Percentiles rank a stretch among this genome's conserved stretches.
phyloP scores from a whole-genome alignment of 1,284 basidiomycete genomes.

The Xerocomus minutiporus region DNA sequence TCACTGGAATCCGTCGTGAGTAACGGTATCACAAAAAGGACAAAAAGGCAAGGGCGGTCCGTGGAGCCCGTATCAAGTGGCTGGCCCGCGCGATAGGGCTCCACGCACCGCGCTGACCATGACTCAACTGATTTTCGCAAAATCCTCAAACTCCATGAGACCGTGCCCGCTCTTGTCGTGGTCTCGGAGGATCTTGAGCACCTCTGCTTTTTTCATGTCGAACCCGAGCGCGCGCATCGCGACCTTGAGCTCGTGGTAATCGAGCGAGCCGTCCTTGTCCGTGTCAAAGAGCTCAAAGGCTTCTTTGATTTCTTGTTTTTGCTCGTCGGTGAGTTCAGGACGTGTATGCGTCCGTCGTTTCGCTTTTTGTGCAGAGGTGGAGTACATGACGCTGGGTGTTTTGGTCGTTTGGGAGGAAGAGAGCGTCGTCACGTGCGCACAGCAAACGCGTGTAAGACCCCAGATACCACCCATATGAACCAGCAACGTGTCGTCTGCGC shows the following conservation, averaged over 20 bases:
- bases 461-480: constrained; percentile 10
- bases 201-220: constrained; percentile 97
- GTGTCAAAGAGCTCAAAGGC: constrained; percentile 99
- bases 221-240: constrained; percentile 98
- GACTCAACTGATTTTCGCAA: constrained; percentile 82
- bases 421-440: constrained; percentile 22
- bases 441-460: constrained; percentile 30
- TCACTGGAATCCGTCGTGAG: constrained; percentile 57
- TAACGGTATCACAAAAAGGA: background rate
- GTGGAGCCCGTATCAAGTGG: background rate
- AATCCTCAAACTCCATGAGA: constrained; percentile 94
- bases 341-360: constrained; percentile 67
- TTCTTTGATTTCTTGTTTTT: constrained; percentile 96
- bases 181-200: constrained; percentile 90
- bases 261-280: constrained; percentile 95
- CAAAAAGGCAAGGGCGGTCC: background rate
- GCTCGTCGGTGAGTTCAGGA: constrained; percentile 87
- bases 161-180: constrained; percentile 87
- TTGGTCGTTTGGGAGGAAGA: constrained; percentile 1
- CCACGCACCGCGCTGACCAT: background rate
- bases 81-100: too few species aligned
- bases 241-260: constrained; percentile 98
- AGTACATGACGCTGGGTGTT: constrained; percentile 49
- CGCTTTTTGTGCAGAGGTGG: constrained; percentile 67
- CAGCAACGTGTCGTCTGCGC: too few species aligned